These are phyloP conservation scores for Sarocladium kiliense DNA, from an alignment of 2,329 filamentous ascomycete species.

Conservation along the genomic window DNA sequence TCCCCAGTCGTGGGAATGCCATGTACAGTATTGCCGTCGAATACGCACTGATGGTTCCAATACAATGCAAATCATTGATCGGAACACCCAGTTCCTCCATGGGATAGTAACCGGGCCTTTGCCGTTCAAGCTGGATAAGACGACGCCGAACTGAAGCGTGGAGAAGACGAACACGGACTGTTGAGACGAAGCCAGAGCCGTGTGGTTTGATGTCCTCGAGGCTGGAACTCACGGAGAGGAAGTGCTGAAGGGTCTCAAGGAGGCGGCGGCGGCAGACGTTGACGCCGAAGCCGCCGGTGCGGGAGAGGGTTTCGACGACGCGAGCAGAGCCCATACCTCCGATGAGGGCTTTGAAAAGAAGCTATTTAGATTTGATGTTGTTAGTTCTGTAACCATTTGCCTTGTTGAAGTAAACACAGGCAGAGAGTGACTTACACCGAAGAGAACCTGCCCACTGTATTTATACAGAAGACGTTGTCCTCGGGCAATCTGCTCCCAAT, in stretches of 20 bases:
- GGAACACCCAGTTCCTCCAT: slow-evolving; percentile 54
- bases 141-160: slow-evolving; percentile 59
- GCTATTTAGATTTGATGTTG: slow-evolving; percentile 28
- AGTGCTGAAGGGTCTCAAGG: slow-evolving; percentile 68
- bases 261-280: slow-evolving; percentile 60
- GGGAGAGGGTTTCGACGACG: slow-evolving; percentile 67
- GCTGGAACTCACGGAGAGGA: slow-evolving; percentile 64
- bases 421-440: slow-evolving; percentile 35
- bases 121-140: slow-evolving; percentile 51
- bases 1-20: slow-evolving; percentile 66
- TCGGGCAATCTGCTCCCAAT: slow-evolving; percentile 69
- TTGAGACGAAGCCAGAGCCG: slow-evolving; percentile 54
- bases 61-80: slow-evolving; percentile 70
- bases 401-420: neutral
- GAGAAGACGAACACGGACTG: slow-evolving; percentile 59
- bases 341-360: slow-evolving; percentile 60
- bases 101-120: slow-evolving; percentile 56
- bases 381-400: neutral
- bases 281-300: slow-evolving; percentile 69
- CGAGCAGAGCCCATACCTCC: slow-evolving; percentile 69
- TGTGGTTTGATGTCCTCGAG: slow-evolving; percentile 57
- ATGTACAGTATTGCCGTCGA: slow-evolving; percentile 63
- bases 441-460: slow-evolving; percentile 63
- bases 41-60: slow-evolving; percentile 68
- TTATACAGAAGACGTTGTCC: slow-evolving; percentile 76